Conservation (phyloP, 441 rosid species). For the Eruca vesicaria region DNA sequence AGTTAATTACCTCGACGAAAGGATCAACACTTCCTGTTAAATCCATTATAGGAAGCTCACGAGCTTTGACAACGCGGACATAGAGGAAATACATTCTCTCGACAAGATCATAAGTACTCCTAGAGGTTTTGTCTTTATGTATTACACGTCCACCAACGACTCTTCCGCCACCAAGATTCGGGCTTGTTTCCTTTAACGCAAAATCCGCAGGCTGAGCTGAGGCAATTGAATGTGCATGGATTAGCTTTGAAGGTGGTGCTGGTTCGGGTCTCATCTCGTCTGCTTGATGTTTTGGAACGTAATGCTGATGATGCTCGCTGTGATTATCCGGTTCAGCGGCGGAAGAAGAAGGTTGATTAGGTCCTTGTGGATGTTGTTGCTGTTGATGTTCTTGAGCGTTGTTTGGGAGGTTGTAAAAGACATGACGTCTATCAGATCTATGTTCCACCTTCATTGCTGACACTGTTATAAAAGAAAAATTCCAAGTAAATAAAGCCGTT, state of each 20-base stretch:
- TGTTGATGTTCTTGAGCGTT: slow-evolving; percentile 43
- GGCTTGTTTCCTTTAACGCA: slow-evolving; percentile 94
- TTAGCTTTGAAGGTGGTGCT: slow-evolving; percentile 59
- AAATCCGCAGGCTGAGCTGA: slow-evolving; percentile 80
- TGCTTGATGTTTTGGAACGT: slow-evolving; percentile 55
- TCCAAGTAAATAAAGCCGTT: background rate
- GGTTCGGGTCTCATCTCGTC: slow-evolving; percentile 71
- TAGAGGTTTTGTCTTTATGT: slow-evolving; percentile 66
- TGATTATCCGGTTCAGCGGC: slow-evolving; percentile 11
- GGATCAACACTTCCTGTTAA: slow-evolving; percentile 93
- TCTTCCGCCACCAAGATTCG: slow-evolving; percentile 93
- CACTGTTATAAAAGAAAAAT: slow-evolving; percentile 3
- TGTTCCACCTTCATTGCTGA: slow-evolving; percentile 36
- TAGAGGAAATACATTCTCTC: slow-evolving; percentile 91
- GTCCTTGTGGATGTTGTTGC: slow-evolving; percentile 37
- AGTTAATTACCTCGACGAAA: slow-evolving; percentile 62
- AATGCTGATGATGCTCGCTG: slow-evolving; percentile 48
- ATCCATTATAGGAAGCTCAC: slow-evolving; percentile 91
- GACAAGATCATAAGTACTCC: slow-evolving; percentile 91
- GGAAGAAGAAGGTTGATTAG: slow-evolving; percentile 37
- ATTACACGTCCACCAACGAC: slow-evolving; percentile 91
- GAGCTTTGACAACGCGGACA: slow-evolving; percentile 92
- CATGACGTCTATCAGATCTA: slow-evolving; percentile 44
- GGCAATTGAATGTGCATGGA: slow-evolving; percentile 64
- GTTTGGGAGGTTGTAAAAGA: slow-evolving; percentile 77